Base-by-base conservation (phyloP, 129 eudicot genomes). In the Arctium minus region DNA sequence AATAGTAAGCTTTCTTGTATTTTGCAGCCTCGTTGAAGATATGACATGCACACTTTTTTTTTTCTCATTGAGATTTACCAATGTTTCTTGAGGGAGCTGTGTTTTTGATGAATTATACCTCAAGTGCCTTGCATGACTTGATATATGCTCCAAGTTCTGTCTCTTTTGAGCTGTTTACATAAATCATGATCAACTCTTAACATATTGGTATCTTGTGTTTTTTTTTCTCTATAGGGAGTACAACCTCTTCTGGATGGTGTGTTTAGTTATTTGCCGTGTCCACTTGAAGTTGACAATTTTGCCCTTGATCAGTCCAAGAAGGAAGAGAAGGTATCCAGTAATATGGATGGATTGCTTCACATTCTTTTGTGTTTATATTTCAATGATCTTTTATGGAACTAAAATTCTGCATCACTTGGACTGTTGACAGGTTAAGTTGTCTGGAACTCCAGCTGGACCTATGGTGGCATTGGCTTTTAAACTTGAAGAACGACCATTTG, bases 191-290 rank as follows among this genome's bases (percentile, higher is more conserved):
- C 6, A 40, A 37, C 39, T 79, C 15, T 75, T 73, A 6, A 44
- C 67, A 17, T 50, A 75, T 6, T 36, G 31, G 75, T 42, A 12
- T 39, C 13, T 79, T 53, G 64, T 64, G 1, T 44, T n/a, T 38
- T 69, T 69, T 62, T 35, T 56, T 72, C 64, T 32, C 36, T 75
- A 22, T 68, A 94, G 98, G 98, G 98, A 18, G 97, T 96, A 29
- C 99, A 96, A 86, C 89, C 98, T 53, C 99, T 96, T 91, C 94
- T 96, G 70, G 98, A 96, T 82, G 98, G 98, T 46, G 99, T 96
- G 82, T 82, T 96, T 40, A 84, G 84, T 87, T 96, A 91, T 82
- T 86, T 96, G 89, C 99, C 99, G 74, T 85, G 89, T 85, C 99
- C 98, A n/a, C 89, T 88, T 79, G 98, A 96, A 89, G 98, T 93